Evolutionary conservation across 345 rosid species (phyloP), one percentile per base, ranked within the genome.

Genomic region (Aurinia saxatilis): DNA sequence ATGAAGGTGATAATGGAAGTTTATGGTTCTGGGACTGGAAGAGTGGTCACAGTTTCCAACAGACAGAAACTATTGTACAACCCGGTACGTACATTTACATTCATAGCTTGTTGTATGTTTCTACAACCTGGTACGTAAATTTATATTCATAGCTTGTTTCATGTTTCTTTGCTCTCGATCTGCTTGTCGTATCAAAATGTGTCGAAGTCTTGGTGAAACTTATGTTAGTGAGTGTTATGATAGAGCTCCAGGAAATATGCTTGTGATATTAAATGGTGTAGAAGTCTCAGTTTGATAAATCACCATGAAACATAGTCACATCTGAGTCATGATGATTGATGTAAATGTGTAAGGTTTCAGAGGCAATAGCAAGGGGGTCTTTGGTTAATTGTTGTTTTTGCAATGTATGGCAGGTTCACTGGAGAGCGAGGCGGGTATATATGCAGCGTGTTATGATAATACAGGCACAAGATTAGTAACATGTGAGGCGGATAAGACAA

Each of bases 11-110:
- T 74, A 95, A 95, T 39, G 97, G 99, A 50, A 95, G 99, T 63
- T 10, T 95, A 66, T 90, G 99, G 97, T 95, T 88, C 78, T 95
- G 97, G 97, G 99, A 95, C 68, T 95, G 97, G 99, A 90, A 76
- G 77, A 90, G 97, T 30, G 99, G 97, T 57, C 97, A 95, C 75
- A 90, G 85, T 75, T 90, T 95, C 79, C 97, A 95, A 79, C 97
- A 95, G 69, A 30, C 82, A 16, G 97, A 95, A 68, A 95, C 99
- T 23, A 90, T 95, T 42, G 97, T 90, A 18, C 99, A 95, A 67
- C 99, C 99, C 0, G 75, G 75, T 65, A 71, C 10, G 75, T 71
- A 35, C n/a, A 70, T 40, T 21, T 10, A 35, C 7, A 39, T 40
- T 31, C n/a, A 35, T 11, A 39, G 17, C 40, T 23, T 46, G 36